These are phyloP conservation scores for Dryas drummondii DNA, from an alignment of 306 rosid species.

Conservation along the genomic window DNA sequence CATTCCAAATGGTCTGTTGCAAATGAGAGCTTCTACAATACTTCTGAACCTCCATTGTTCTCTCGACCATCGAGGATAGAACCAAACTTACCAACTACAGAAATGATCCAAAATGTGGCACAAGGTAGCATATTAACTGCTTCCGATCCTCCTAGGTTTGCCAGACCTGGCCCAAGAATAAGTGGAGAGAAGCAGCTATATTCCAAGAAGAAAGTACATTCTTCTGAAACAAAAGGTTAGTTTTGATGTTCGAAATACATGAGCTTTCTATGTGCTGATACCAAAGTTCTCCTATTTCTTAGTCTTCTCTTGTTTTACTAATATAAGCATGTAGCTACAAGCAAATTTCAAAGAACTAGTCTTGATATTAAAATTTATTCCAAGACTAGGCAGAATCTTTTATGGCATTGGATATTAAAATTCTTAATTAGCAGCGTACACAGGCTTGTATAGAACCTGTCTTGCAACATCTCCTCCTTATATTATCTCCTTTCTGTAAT, in stretches of 20 bases:
- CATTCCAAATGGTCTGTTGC: slow-evolving; percentile 2
- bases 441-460: neutral
- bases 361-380: neutral
- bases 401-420: neutral
- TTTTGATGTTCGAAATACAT: slow-evolving; percentile 5
- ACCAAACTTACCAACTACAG: slow-evolving; percentile 22
- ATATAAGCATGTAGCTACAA: neutral
- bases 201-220: slow-evolving; percentile 27
- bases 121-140: slow-evolving; percentile 30
- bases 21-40: slow-evolving; percentile 36
- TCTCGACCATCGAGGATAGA: slow-evolving; percentile 44
- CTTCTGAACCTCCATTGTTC: slow-evolving; percentile 54
- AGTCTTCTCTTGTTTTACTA: neutral
- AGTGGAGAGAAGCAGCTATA: slow-evolving; percentile 23
- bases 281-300: neutral
- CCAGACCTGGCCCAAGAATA: slow-evolving; percentile 41
- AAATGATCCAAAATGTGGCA: slow-evolving; percentile 31
- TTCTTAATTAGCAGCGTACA: neutral
- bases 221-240: slow-evolving; percentile 44
- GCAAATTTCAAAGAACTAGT: neutral
- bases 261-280: neutral
- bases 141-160: slow-evolving; percentile 53
- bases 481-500: neutral
- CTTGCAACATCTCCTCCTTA: neutral
- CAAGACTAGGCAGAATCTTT: neutral